A percentile compares a stretch with the other conserved stretches of the same genome.
Conservation (phyloP, 768 basidiomycete species). For the Phaffia tasmanica region DNA sequence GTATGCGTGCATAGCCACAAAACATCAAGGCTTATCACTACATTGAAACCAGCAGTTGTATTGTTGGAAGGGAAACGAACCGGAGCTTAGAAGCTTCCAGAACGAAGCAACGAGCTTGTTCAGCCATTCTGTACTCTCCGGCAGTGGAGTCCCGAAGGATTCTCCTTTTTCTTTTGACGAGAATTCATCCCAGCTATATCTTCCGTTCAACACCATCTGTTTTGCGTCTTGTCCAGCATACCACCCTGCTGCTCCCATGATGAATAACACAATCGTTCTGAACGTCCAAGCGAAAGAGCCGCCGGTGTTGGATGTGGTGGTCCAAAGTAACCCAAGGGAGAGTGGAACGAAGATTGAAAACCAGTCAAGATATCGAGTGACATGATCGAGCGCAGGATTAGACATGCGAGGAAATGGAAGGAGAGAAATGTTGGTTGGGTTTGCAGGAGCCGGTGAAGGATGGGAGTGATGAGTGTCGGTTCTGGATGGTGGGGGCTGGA, state of each 20-base stretch:
- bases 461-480: conserved; percentile 3
- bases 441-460: conserved; percentile 26
- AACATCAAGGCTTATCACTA: not conserved
- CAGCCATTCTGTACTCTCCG: conserved; percentile 53
- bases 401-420: conserved; percentile 41
- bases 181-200: too few relatives aligned
- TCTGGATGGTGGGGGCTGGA: conserved; percentile 5
- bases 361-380: conserved; percentile 36
- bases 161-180: conserved; percentile 38
- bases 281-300: conserved; percentile 41
- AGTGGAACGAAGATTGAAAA: conserved; percentile 36
- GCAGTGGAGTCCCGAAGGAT: conserved; percentile 42
- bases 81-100: conserved; percentile 65
- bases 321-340: conserved; percentile 38
- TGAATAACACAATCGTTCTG: conserved; percentile 39
- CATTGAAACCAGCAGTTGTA: not conserved
- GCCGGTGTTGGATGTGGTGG: conserved; percentile 43
- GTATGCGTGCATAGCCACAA: not conserved
- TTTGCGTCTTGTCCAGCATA: too few relatives aligned
- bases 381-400: conserved; percentile 34
- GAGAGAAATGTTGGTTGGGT: conserved; percentile 35
- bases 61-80: not conserved
- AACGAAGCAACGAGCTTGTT: conserved; percentile 45
- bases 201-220: too few relatives aligned
- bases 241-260: conserved; percentile 36